phyloP scores from a whole-genome alignment of 768 basidiomycete species.

The Punctularia strigosozonata region DNA sequence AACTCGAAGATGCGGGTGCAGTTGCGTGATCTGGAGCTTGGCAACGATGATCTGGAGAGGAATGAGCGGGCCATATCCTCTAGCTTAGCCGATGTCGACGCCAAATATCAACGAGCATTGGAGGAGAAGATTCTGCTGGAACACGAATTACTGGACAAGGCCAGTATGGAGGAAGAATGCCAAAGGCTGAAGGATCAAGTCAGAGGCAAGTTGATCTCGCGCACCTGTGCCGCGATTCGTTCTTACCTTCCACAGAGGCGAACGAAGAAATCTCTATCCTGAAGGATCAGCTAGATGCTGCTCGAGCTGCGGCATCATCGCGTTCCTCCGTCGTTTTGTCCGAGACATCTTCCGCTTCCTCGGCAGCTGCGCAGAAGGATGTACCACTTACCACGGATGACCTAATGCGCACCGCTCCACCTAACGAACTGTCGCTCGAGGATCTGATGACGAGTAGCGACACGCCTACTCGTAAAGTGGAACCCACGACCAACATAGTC shows the following conservation, averaged over 20 bases:
- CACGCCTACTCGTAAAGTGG: conserved; percentile 16
- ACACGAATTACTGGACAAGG: conserved; percentile 88
- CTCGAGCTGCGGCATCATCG: conserved; percentile 18
- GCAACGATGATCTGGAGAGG: conserved; percentile 94
- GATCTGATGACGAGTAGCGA: conserved; percentile 40
- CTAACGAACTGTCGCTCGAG: conserved; percentile 46
- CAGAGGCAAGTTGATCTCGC: conserved; percentile 51
- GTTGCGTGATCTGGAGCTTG: conserved; percentile 87
- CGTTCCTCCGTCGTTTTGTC: conserved; percentile 10
- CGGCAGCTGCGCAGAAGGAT: conserved; percentile 28
- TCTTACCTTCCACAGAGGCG: conserved; percentile 43
- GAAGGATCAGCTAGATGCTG: conserved; percentile 53
- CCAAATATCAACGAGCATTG: conserved; percentile 78
- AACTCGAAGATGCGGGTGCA: conserved; percentile 61
- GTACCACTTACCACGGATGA: too few relatives aligned
- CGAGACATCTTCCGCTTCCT: conserved; percentile 18
- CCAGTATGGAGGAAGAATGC: conserved; percentile 77
- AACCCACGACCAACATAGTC: conserved; percentile 5
- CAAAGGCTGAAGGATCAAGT: conserved; percentile 91
- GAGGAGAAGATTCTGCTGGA: conserved; percentile 98
- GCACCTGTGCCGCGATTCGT: background rate
- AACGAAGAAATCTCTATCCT: conserved; percentile 77
- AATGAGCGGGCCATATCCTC: conserved; percentile 85
- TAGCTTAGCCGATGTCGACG: conserved; percentile 73
- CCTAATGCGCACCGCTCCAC: conserved; percentile 44